These are phyloP conservation scores for Aspergillus vadensis DNA, from an alignment of 2,329 filamentous ascomycete genomes.

Conservation along the genomic window DNA sequence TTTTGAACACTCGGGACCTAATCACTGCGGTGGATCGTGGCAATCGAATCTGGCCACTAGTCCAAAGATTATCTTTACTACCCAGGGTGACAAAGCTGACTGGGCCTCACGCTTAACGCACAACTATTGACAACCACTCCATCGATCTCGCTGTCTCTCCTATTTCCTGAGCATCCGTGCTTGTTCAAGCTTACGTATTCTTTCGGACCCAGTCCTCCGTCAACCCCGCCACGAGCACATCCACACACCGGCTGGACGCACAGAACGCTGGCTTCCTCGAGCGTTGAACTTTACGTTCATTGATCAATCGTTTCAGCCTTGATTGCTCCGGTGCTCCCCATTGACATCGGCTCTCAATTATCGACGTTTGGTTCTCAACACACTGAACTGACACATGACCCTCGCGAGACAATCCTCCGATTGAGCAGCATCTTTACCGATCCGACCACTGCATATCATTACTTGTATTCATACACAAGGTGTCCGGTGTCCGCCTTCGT, in stretches of 20 bases:
- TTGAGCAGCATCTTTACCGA: constrained; percentile 23
- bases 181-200: constrained; percentile 26
- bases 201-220: constrained; percentile 15
- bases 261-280: constrained; percentile 9
- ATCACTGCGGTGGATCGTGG: constrained; percentile 20
- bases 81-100: constrained; percentile 7
- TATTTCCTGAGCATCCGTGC: constrained; percentile 6
- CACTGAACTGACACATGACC: constrained; percentile 26
- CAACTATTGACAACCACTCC: constrained; percentile 5
- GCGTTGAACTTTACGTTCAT: constrained; percentile 4
- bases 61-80: constrained; percentile 14
- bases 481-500: constrained; percentile 17
- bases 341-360: not conserved
- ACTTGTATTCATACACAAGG: constrained; percentile 7
- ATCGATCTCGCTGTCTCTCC: constrained; percentile 16
- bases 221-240: constrained; percentile 23
- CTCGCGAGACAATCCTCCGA: constrained; percentile 21
- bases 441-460: constrained; percentile 3
- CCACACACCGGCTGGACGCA: constrained; percentile 14
- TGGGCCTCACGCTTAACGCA: constrained; percentile 18
- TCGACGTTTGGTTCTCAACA: not conserved
- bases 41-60: constrained; percentile 17
- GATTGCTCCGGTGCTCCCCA: not conserved
- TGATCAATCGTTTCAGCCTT: constrained; percentile 1
- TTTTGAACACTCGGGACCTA: constrained; percentile 19